These are phyloP conservation scores for Pelargonium hybrid DNA, from an alignment of 441 rosid genomes.

Conservation along the genomic window DNA sequence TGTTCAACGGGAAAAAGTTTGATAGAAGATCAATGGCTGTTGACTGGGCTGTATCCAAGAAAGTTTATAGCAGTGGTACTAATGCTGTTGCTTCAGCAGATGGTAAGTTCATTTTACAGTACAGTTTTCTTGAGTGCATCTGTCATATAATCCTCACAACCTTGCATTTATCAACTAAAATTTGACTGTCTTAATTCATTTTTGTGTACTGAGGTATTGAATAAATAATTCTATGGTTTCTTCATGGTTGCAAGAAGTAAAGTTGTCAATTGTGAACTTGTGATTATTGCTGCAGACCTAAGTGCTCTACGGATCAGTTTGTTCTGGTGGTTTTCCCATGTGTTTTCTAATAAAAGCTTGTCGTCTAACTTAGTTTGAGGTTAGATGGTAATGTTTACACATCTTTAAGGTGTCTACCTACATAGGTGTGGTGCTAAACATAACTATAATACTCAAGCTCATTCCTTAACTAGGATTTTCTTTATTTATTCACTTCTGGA, in stretches of 20 bases:
- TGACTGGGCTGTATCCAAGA: slow-evolving; percentile 95
- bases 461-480: neutral
- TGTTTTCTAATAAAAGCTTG: neutral
- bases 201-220: neutral
- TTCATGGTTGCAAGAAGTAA: neutral
- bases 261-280: too few relatives aligned
- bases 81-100: slow-evolving; percentile 41
- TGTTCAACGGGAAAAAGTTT: slow-evolving; percentile 68
- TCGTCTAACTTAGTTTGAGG: neutral
- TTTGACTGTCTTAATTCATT: neutral
- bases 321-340: neutral
- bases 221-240: neutral
- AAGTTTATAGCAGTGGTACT: slow-evolving; percentile 44
- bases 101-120: slow-evolving; percentile 31
- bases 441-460: neutral
- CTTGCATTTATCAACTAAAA: slow-evolving; percentile 1
- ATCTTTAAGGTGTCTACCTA: neutral
- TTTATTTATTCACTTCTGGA: neutral
- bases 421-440: neutral
- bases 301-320: neutral
- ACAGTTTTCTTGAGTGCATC: neutral
- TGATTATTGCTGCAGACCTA: neutral
- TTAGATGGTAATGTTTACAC: neutral
- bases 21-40: slow-evolving; percentile 79
- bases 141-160: neutral